Evolutionary conservation across 495 filamentous ascomycete genomes (phyloP).

Genomic region (Xylaria castorea): DNA sequence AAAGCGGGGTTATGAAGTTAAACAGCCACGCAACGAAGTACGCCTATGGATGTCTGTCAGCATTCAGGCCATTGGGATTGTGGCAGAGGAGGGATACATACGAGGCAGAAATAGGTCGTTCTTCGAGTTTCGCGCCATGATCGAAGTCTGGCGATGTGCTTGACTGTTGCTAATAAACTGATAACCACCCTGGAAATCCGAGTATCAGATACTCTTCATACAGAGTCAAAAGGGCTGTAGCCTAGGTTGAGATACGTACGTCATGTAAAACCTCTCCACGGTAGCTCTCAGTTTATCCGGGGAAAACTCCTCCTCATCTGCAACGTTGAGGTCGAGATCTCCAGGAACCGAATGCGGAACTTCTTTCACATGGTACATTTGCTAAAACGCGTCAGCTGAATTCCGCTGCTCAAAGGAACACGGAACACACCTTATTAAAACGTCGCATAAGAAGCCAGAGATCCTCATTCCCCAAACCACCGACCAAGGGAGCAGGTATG

Average conservation of each 20-base stretch:
- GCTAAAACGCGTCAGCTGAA: constrained; percentile 51
- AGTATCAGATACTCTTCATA: background rate
- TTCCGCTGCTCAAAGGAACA: background rate
- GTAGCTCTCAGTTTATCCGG: constrained; percentile 84
- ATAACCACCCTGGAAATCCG: constrained; percentile 60
- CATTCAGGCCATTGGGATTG: background rate
- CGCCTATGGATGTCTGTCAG: constrained; percentile 49
- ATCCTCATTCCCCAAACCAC: constrained; percentile 80
- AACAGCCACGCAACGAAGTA: constrained; percentile 80
- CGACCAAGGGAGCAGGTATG: constrained; percentile 69
- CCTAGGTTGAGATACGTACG: constrained; percentile 33
- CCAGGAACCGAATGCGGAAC: constrained; percentile 54
- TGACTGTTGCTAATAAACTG: constrained; percentile 67
- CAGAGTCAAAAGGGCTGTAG: background rate
- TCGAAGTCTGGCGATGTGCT: constrained; percentile 77
- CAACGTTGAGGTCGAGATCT: constrained; percentile 79
- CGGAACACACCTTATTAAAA: constrained; percentile 74
- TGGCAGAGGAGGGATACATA: constrained; percentile 39
- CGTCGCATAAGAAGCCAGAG: constrained; percentile 80
- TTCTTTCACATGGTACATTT: constrained; percentile 88
- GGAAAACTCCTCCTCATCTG: constrained; percentile 83
- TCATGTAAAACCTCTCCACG: constrained; percentile 86
- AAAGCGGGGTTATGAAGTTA: constrained; percentile 72
- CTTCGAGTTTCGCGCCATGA: constrained; percentile 79
- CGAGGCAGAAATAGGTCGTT: constrained; percentile 70